Conservation (phyloP, 225 moss, liverwort and hornwort species). For the Pseudisothecium myosuroides region DNA sequence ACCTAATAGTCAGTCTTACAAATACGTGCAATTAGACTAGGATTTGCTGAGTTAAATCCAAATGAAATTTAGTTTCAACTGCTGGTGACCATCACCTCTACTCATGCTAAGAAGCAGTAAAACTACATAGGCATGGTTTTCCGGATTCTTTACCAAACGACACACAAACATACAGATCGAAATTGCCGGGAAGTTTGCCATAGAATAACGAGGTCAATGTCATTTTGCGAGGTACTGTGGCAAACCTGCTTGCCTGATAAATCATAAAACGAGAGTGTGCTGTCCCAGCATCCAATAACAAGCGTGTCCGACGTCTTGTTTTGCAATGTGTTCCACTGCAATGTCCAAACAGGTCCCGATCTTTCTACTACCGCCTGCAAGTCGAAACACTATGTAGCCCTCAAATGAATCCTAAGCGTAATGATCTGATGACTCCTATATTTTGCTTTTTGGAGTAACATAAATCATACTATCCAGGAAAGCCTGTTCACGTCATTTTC, state of each 20-base stretch:
- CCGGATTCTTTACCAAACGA: background rate
- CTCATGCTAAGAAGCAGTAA: background rate
- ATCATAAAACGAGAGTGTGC: constrained; percentile 91
- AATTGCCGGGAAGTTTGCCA: no score
- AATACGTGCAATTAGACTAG: background rate
- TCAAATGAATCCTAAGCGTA: background rate
- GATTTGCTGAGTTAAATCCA: background rate
- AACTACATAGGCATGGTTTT: background rate
- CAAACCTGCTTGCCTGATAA: constrained; percentile 99
- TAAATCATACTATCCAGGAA: background rate
- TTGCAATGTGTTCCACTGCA: constrained; percentile 73
- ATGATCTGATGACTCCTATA: background rate
- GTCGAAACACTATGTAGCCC: background rate
- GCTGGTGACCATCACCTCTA: background rate
- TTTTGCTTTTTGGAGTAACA: background rate
- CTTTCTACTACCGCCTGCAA: constrained; percentile 49
- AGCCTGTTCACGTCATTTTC: background rate
- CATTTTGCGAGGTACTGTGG: constrained; percentile 19
- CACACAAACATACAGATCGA: background rate
- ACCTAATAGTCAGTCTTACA: background rate
- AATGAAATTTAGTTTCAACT: background rate
- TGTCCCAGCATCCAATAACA: constrained; percentile 95
- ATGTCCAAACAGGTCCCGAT: constrained; percentile 79
- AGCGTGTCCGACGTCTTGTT: constrained; percentile 68
- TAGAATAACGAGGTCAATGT: background rate